These are phyloP conservation scores for Pseudevernia furfuracea DNA, from an alignment of 495 filamentous ascomycete genomes.

Conservation along the genomic window DNA sequence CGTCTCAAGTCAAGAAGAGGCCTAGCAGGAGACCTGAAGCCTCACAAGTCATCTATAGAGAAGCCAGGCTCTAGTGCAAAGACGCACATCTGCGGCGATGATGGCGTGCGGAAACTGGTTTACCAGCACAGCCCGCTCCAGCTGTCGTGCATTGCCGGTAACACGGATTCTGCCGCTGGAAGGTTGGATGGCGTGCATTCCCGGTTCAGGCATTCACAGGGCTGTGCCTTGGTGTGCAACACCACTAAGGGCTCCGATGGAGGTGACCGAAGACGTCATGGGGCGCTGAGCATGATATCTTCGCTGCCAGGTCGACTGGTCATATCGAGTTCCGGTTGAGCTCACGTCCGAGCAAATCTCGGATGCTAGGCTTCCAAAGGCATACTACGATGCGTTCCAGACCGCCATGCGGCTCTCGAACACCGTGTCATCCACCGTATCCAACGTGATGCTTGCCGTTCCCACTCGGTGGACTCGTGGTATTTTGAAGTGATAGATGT, in stretches of 20 bases:
- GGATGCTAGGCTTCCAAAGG: background rate
- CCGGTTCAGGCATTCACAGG: background rate
- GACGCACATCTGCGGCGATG: too few species aligned
- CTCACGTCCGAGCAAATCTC: too few species aligned
- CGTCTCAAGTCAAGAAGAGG: background rate
- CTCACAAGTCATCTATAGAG: too few species aligned
- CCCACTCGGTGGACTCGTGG: background rate
- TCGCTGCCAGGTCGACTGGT: too few species aligned
- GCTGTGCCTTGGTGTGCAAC: background rate
- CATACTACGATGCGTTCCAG: slow-evolving; percentile 3
- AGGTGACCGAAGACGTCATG: slow-evolving; percentile 4
- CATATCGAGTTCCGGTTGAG: too few species aligned
- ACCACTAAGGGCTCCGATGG: slow-evolving; percentile 1
- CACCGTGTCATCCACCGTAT: slow-evolving; percentile 4
- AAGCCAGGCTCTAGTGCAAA: too few species aligned
- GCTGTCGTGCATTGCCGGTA: background rate
- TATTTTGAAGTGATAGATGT: slow-evolving; percentile 1
- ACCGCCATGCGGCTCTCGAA: slow-evolving; percentile 4
- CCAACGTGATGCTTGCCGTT: slow-evolving; percentile 1
- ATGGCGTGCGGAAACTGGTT: too few species aligned
- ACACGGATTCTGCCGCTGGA: too few species aligned
- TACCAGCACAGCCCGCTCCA: background rate
- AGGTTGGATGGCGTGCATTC: slow-evolving; percentile 6
- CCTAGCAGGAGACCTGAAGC: too few species aligned
- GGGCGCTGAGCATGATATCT: too few species aligned